phyloP scores from a whole-genome alignment of 805 yeast species.

The Tetrapisispora nanseiensis region DNA sequence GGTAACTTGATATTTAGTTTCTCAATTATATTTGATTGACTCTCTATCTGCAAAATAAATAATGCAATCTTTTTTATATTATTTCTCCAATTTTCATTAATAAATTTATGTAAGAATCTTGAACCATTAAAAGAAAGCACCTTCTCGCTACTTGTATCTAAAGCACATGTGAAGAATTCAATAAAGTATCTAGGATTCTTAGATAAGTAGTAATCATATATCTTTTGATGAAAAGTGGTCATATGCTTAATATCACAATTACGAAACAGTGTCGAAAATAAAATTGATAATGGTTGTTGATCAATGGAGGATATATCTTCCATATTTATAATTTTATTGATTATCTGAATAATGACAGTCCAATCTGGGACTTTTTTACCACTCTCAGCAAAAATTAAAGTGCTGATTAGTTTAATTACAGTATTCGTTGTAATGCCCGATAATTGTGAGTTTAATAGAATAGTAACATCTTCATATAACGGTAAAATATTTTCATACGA shows the following conservation, averaged over 20 bases:
- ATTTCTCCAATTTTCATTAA: conserved; percentile 35
- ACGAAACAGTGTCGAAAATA: conserved; percentile 43
- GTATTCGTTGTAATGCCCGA: conserved; percentile 20
- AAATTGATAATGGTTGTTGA: conserved; percentile 32
- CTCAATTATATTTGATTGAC: conserved; percentile 23
- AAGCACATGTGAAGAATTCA: conserved; percentile 31
- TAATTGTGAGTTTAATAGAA: conserved; percentile 11
- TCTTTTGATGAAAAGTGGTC: conserved; percentile 36
- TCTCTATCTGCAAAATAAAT: conserved; percentile 33
- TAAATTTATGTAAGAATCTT: conserved; percentile 39
- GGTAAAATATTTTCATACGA: conserved; percentile 37
- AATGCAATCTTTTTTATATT: conserved; percentile 32
- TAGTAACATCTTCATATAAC: conserved; percentile 33
- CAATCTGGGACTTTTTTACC: conserved; percentile 55
- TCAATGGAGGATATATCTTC: conserved; percentile 2
- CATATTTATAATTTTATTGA: conserved; percentile 8
- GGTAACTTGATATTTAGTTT: conserved; percentile 28
- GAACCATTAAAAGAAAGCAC: conserved; percentile 34
- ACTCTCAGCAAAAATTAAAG: conserved; percentile 56
- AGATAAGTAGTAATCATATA: conserved; percentile 35
- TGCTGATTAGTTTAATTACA: conserved; percentile 34
- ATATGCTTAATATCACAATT: conserved; percentile 42
- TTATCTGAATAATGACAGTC: conserved; percentile 23
- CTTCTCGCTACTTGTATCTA: conserved; percentile 36
- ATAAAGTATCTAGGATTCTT: conserved; percentile 38